Evolutionary conservation across 2,329 filamentous ascomycete genomes (phyloP).

Genomic region (Trichoderma citrinoviride): DNA sequence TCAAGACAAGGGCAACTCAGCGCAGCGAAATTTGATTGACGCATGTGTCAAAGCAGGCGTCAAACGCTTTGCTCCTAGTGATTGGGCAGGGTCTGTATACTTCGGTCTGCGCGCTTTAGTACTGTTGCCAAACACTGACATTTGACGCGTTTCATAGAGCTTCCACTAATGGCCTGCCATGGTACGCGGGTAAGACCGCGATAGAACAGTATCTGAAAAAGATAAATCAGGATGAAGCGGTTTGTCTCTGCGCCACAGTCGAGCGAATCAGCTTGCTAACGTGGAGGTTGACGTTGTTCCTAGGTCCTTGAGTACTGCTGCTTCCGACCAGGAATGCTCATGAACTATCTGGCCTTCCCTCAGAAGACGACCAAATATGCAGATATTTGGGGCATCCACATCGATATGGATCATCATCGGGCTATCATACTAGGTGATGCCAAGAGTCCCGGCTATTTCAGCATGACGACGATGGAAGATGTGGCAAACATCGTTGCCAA

Average conservation of each 20-base stretch:
- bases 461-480: slow-evolving; percentile 43
- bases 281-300: neutral
- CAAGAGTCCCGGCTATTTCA: slow-evolving; percentile 34
- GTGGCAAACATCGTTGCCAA: slow-evolving; percentile 39
- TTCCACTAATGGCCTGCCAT: slow-evolving; percentile 40
- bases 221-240: slow-evolving; percentile 39
- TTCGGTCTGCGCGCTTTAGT: too few species aligned
- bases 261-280: slow-evolving; percentile 28
- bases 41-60: slow-evolving; percentile 58
- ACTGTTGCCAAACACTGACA: neutral
- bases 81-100: slow-evolving; percentile 33
- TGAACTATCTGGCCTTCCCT: slow-evolving; percentile 53
- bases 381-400: slow-evolving; percentile 34
- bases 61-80: slow-evolving; percentile 59
- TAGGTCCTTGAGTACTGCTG: slow-evolving; percentile 52
- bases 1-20: slow-evolving; percentile 33
- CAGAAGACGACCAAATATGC: slow-evolving; percentile 45
- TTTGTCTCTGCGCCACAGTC: neutral
- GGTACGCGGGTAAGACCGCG: slow-evolving; percentile 51
- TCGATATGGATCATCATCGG: slow-evolving; percentile 40
- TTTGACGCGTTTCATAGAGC: neutral
- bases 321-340: slow-evolving; percentile 53
- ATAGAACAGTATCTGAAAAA: slow-evolving; percentile 49
- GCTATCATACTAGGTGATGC: slow-evolving; percentile 43
- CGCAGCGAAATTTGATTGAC: slow-evolving; percentile 48